Percentiles rank a stretch among this genome's conserved stretches.
Conservation (phyloP, 306 rosid genomes). For the Casuarina cunninghamiana region DNA sequence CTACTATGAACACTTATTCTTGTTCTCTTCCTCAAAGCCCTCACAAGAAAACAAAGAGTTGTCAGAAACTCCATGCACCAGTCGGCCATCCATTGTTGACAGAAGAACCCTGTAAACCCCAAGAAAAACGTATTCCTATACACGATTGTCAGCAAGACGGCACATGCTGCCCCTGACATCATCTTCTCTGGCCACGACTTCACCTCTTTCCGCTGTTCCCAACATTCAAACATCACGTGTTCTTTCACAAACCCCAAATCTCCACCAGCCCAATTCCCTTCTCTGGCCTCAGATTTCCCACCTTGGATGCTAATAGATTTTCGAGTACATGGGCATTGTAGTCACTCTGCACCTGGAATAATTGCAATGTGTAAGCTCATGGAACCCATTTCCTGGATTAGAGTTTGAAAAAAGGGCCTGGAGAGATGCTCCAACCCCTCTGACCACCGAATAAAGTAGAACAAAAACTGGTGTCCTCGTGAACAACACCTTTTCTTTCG, state of each 20-base stretch:
- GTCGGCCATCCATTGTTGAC: conserved; percentile 29
- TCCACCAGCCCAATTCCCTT: not conserved
- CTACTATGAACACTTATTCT: conserved; percentile 28
- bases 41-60: conserved; percentile 19
- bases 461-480: conserved; percentile 44
- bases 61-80: conserved; percentile 37
- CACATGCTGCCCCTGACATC: conserved; percentile 70
- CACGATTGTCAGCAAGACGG: conserved; percentile 1
- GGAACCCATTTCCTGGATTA: conserved; percentile 21
- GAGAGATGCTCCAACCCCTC: conserved; percentile 40
- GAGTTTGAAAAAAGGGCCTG: conserved; percentile 3
- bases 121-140: not conserved
- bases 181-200: conserved; percentile 67
- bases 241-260: conserved; percentile 22
- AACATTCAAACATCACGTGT: conserved; percentile 68
- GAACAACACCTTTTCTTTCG: conserved; percentile 67
- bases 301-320: not conserved
- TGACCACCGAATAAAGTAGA: conserved; percentile 46
- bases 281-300: not conserved
- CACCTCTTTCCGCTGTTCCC: conserved; percentile 50
- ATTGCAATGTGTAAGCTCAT: conserved; percentile 13
- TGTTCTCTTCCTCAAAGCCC: conserved; percentile 8
- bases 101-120: conserved; percentile 24
- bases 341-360: conserved; percentile 16
- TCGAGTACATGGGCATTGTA: conserved; percentile 9